These are phyloP conservation scores for Eucalyptus lansdowneana DNA, from an alignment of 345 rosid species.

Conservation along the genomic window DNA sequence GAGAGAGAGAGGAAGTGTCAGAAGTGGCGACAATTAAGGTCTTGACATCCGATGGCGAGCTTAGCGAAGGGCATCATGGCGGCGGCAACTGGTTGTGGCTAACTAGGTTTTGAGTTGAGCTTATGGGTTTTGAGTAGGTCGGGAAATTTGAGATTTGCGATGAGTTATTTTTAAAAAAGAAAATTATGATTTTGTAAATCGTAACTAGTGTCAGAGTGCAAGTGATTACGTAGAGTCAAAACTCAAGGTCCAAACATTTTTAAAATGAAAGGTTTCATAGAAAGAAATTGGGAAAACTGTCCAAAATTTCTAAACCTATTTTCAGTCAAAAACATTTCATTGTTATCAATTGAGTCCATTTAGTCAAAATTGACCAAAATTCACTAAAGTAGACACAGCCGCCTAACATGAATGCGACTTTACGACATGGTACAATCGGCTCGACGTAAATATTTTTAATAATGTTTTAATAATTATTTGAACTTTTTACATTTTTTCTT, in stretches of 20 bases:
- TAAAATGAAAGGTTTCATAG: neutral
- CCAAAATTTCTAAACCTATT: too few species aligned
- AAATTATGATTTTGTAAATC: neutral
- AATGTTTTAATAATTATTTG: too few species aligned
- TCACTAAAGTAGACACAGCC: too few species aligned
- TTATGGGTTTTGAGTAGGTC: neutral
- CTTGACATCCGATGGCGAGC: neutral
- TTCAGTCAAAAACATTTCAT: fast-evolving
- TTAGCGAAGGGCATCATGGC: neutral
- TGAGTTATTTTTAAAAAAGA: neutral
- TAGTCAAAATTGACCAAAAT: too few species aligned
- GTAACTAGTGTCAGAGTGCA: neutral
- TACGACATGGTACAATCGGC: too few species aligned
- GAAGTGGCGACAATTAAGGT: neutral
- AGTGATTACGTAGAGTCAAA: neutral
- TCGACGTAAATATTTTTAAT: too few species aligned
- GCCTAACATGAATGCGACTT: too few species aligned
- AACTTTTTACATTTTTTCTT: too few species aligned
- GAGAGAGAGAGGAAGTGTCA: neutral
- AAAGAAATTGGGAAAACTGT: neutral
- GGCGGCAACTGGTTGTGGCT: neutral
- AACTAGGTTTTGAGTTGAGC: neutral
- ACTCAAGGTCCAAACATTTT: neutral
- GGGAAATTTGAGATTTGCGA: neutral
- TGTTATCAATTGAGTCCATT: too few species aligned